Conservation (phyloP, 768 basidiomycete genomes). For the Exidia glandulosa region DNA sequence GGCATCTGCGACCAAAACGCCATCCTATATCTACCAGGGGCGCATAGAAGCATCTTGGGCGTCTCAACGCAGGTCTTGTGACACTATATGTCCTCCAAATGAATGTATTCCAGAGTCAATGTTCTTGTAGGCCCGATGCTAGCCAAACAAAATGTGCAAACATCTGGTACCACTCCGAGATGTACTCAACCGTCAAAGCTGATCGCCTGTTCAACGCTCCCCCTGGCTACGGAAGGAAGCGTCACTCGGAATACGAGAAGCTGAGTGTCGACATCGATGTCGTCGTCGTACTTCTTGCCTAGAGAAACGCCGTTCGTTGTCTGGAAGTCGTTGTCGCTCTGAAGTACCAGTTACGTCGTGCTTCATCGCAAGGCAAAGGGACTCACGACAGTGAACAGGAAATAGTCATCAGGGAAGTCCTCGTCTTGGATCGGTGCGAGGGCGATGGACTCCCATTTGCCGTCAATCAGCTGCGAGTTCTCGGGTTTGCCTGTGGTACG, state of each 20-base stretch:
- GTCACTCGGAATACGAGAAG: slow-evolving; percentile 53
- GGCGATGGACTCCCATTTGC: slow-evolving; percentile 59
- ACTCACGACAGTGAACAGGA: slow-evolving; percentile 52
- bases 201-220: slow-evolving; percentile 9
- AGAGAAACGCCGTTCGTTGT: slow-evolving; percentile 41
- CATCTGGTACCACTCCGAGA: no score
- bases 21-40: no score
- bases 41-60: no score
- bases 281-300: slow-evolving; percentile 42
- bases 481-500: slow-evolving; percentile 40
- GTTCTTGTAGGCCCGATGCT: no score
- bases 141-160: no score
- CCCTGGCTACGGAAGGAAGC: slow-evolving; percentile 24
- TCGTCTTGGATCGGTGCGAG: slow-evolving; percentile 43
- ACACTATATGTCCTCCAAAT: no score
- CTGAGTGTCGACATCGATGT: slow-evolving; percentile 48
- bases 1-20: no score
- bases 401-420: slow-evolving; percentile 49
- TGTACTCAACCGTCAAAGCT: slow-evolving; percentile 1
- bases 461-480: slow-evolving; percentile 44
- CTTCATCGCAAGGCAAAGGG: not conserved
- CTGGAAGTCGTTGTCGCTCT: slow-evolving; percentile 58
- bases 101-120: no score
- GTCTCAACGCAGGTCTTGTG: no score
- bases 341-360: not conserved